phyloP scores from a whole-genome alignment of 495 filamentous ascomycete species.

The Penicillium soppii region DNA sequence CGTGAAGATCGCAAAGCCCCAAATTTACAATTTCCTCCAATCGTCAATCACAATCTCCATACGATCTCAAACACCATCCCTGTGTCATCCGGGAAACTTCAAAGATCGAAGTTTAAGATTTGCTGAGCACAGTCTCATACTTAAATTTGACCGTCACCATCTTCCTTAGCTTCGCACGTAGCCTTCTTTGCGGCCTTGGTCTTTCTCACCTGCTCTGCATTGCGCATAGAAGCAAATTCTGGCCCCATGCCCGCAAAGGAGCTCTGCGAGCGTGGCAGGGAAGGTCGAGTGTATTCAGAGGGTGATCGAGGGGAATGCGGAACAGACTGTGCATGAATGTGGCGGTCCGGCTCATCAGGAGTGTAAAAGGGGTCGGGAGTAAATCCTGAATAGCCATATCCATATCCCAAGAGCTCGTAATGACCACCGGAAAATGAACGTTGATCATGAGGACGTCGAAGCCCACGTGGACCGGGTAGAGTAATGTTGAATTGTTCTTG shows the following conservation, averaged over 20 bases:
- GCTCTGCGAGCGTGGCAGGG: not conserved
- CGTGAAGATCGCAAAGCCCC: too few species aligned
- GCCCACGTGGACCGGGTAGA: not conserved
- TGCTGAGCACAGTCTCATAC: too few species aligned
- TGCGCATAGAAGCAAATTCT: not conserved
- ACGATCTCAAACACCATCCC: too few species aligned
- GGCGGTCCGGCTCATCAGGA: not conserved
- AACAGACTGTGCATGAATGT: not conserved
- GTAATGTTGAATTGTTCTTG: not conserved
- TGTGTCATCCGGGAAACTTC: too few species aligned
- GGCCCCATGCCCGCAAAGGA: slow-evolving; percentile 3
- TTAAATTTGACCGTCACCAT: too few species aligned
- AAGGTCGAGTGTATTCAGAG: not conserved
- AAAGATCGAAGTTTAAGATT: too few species aligned
- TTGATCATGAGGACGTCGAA: not conserved
- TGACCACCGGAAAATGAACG: not conserved
- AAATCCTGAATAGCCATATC: not conserved
- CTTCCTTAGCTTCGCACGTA: too few species aligned
- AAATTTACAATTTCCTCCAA: too few species aligned
- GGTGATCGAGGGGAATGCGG: not conserved
- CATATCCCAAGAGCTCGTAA: not conserved
- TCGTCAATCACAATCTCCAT: too few species aligned
- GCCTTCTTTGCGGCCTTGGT: too few species aligned
- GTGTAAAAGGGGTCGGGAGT: not conserved
- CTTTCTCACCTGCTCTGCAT: not conserved